phyloP scores from a whole-genome alignment of 164 flowering plant genomes.

The Umbellularia californica region DNA sequence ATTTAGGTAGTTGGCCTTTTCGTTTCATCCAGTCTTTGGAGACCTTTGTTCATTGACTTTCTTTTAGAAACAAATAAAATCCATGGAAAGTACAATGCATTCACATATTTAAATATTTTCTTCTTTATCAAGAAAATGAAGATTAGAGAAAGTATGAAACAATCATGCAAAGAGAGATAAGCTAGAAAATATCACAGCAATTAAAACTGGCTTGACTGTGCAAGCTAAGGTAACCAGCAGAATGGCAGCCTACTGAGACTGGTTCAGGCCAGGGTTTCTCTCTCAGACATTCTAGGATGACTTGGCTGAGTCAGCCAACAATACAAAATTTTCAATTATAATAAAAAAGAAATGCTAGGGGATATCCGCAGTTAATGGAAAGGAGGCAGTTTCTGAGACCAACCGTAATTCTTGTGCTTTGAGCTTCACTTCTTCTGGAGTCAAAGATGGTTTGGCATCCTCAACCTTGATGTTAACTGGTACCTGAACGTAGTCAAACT shows the following conservation, averaged over 20 bases:
- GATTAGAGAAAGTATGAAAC: too few relatives aligned
- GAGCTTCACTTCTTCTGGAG: constrained; percentile 83
- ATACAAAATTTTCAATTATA: not conserved
- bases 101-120: too few relatives aligned
- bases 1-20: too few relatives aligned
- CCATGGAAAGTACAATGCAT: too few relatives aligned
- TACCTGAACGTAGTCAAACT: constrained; percentile 36
- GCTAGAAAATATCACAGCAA: too few relatives aligned
- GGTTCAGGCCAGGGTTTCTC: not conserved
- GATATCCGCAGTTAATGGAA: not conserved
- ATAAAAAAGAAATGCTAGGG: not conserved
- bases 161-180: too few relatives aligned
- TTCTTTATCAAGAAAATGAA: too few relatives aligned
- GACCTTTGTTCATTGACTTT: too few relatives aligned
- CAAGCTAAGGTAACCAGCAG: too few relatives aligned
- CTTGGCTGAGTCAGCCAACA: not conserved
- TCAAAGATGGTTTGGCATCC: constrained; percentile 68
- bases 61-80: too few relatives aligned
- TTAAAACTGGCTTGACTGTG: too few relatives aligned
- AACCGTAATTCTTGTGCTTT: constrained; percentile 92
- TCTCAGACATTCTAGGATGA: not conserved
- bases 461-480: constrained; percentile 55
- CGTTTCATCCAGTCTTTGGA: too few relatives aligned
- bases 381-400: not conserved
- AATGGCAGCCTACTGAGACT: not conserved